Evolutionary conservation across 495 filamentous ascomycete genomes (phyloP).

Genomic region (Apodospora peruviana): DNA sequence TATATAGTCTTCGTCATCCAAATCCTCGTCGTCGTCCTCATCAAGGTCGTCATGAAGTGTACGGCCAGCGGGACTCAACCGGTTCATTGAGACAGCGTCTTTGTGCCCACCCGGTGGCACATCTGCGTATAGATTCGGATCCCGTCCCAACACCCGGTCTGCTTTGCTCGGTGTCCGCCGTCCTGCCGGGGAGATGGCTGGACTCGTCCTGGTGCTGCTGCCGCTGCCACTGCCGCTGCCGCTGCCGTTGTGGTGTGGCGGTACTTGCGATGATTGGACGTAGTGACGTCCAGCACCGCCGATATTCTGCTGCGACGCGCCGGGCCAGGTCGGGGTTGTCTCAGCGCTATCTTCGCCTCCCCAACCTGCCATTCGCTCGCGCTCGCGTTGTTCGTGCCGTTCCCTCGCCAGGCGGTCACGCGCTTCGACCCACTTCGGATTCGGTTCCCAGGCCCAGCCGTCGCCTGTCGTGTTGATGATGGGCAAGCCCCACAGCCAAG

Average conservation of each 20-base stretch:
- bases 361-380: conserved; percentile 53
- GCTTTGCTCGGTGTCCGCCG: conserved; percentile 37
- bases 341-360: conserved; percentile 24
- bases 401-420: conserved; percentile 54
- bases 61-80: conserved; percentile 32
- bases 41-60: conserved; percentile 28
- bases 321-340: conserved; percentile 17
- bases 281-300: conserved; percentile 32
- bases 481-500: conserved; percentile 72
- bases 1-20: background rate
- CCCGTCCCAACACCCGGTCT: conserved; percentile 44
- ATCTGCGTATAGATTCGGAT: conserved; percentile 43
- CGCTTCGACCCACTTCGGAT: conserved; percentile 61
- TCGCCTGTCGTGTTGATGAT: conserved; percentile 79
- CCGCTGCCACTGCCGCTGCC: background rate
- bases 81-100: conserved; percentile 33
- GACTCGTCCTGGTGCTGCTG: background rate
- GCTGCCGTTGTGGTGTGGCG: background rate
- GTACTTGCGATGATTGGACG: conserved; percentile 2
- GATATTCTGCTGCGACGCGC: conserved; percentile 5
- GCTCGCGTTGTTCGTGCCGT: conserved; percentile 54
- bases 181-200: no score
- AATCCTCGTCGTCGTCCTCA: conserved; percentile 18
- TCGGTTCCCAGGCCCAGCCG: conserved; percentile 94
- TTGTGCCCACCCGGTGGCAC: conserved; percentile 5